Percentiles rank a stretch among this genome's conserved stretches.
These are phyloP conservation scores for Populus pruinosa DNA, from an alignment of 345 rosid genomes.

Conservation along the genomic window DNA sequence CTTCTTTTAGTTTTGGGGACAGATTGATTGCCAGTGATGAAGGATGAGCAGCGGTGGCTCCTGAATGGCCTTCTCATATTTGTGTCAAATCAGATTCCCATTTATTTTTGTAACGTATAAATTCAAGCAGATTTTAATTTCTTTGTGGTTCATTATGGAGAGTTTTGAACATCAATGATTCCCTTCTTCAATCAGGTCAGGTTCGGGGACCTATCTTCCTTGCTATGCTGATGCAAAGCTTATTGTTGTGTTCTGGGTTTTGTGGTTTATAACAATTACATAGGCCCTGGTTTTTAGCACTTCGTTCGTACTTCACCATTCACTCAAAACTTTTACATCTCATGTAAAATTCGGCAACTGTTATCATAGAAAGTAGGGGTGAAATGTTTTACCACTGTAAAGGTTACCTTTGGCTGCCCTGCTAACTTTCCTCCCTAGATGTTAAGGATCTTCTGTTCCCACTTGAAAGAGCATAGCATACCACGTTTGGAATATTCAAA, in stretches of 20 bases:
- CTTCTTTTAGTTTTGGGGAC: not conserved
- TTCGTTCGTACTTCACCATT: not conserved
- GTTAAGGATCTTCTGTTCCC: not conserved
- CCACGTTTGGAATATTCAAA: not conserved
- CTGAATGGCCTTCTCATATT: not conserved
- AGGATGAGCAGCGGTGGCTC: not conserved
- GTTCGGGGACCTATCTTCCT: not conserved
- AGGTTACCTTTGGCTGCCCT: not conserved
- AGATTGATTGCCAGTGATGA: not conserved
- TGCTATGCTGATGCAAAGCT: not conserved
- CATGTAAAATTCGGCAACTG: not conserved
- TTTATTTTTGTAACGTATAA: not conserved
- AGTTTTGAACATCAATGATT: not conserved
- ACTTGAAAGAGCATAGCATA: not conserved
- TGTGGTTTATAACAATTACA: not conserved
- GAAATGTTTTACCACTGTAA: not conserved
- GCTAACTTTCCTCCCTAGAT: not conserved
- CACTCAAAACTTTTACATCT: not conserved
- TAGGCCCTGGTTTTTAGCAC: not conserved
- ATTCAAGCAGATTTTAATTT: not conserved
- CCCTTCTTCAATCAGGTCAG: not conserved
- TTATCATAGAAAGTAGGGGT: not conserved
- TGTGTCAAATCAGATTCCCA: not conserved
- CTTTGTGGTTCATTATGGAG: not conserved
- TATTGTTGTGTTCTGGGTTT: not conserved